Evolutionary conservation across 2,329 filamentous ascomycete genomes (phyloP), one percentile per base, ranked within the genome.

Genomic region (Exophiala bonariae): DNA sequence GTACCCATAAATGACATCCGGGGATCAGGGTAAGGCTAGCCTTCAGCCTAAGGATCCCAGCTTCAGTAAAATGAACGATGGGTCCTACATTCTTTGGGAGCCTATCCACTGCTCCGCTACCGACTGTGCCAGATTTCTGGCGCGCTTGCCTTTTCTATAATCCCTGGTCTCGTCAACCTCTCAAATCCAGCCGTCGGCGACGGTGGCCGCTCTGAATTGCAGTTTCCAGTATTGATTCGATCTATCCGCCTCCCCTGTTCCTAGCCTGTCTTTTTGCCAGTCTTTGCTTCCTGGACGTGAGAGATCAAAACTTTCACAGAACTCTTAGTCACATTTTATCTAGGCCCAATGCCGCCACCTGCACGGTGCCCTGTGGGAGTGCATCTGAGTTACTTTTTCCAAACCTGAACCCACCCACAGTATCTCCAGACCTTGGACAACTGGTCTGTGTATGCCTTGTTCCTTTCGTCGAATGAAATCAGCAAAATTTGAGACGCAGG

Each of bases 281-380:
- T 26, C 23, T 26, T 6, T 6, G 11, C 23, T 26, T 11, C 23
- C 6, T 26, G 23, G 23, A 26, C 6, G 23, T 26, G 23, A 6
- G 23, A 6, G 11, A 26, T n/a, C n/a, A 49, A 41, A 43, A 28
- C 28, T 26, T 42, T 44, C 32, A 34, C 35, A 45, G 26, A 40
- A 23, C 33, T 41, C 39, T 45, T 51, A 49, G 45, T 52, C 52
- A 50, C 45, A n/a, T 31, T 50, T 45, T 34, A 40, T 45, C 49
- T 40, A 52, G 49, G 40, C 23, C 39, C 42, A 44, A 16, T n/a
- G 31, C 45, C 40, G 40, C 28, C 48, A 49, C 20, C 42, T 44
- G 52, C 49, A 51, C 41, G 48, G 40, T 45, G 37, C 45, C 36
- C 44, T 32, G n/a, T 36, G 39, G 40, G 50, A 36, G 40, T 47